Percentiles rank a stretch among this genome's conserved stretches.
phyloP scores from a whole-genome alignment of 257 asterid species.

The Solanum clarkiae region DNA sequence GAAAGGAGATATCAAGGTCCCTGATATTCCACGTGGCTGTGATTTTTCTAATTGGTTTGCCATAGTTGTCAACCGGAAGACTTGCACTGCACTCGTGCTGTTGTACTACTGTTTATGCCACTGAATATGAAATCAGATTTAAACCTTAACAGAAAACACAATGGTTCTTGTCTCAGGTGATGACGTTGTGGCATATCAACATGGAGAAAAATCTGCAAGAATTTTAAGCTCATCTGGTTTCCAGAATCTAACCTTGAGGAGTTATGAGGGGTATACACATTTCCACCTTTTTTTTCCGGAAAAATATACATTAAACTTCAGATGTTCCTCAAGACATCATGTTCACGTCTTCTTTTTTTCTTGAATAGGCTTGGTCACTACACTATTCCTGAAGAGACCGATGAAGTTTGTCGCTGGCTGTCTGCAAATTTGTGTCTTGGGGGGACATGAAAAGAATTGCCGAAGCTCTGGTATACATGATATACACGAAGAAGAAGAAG shows the following conservation, averaged over 20 bases:
- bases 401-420: constrained; percentile 54
- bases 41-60: not conserved
- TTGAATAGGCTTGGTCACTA: constrained; percentile 61
- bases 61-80: not conserved
- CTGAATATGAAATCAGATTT: not conserved
- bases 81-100: not conserved
- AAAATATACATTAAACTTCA: not conserved
- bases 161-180: constrained; percentile 45
- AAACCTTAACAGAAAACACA: not conserved
- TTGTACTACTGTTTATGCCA: not conserved
- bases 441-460: constrained; percentile 14
- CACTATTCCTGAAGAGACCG: constrained; percentile 59
- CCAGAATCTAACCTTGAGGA: constrained; percentile 41
- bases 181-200: constrained; percentile 63
- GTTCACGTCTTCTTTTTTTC: not conserved
- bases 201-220: constrained; percentile 56
- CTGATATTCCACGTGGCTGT: not conserved
- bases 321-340: not conserved
- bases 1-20: not conserved
- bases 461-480: not conserved
- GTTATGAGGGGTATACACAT: constrained; percentile 45
- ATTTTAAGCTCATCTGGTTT: constrained; percentile 40
- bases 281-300: not conserved
- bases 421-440: constrained; percentile 39
- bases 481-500: not conserved